phyloP scores from a whole-genome alignment of 345 rosid species.

The Aethionema arabicum region DNA sequence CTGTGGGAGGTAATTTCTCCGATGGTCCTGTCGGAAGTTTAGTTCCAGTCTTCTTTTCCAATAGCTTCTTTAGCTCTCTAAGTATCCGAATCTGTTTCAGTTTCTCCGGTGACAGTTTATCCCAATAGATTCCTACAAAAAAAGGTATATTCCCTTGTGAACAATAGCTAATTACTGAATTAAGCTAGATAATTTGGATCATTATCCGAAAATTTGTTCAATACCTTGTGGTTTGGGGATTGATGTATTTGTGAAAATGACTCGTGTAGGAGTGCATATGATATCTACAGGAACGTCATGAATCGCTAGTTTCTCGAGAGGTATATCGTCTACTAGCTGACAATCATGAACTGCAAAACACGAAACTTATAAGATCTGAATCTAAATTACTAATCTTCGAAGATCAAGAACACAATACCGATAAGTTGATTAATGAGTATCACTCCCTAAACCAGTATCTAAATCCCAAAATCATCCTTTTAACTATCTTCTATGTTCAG shows the following conservation, averaged over 20 bases:
- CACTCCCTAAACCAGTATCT: no score
- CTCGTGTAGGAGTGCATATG: conserved; percentile 78
- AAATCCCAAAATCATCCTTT: no score
- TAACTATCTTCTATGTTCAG: no score
- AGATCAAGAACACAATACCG: not conserved
- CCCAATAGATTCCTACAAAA: conserved; percentile 75
- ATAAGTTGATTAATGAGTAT: no score
- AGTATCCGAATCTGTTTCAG: conserved; percentile 72
- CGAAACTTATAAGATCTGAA: no score
- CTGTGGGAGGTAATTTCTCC: conserved; percentile 73
- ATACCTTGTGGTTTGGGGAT: conserved; percentile 88
- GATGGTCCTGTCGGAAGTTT: conserved; percentile 70
- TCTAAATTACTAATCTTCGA: no score
- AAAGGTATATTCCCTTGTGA: not conserved
- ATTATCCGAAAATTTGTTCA: conserved; percentile 2
- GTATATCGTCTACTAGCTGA: conserved; percentile 81
- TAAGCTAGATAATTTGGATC: not conserved
- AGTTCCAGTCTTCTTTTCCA: conserved; percentile 66
- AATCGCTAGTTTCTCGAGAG: conserved; percentile 67
- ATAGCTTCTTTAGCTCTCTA: conserved; percentile 63
- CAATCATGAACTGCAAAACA: conserved; percentile 75
- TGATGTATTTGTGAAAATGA: conserved; percentile 61
- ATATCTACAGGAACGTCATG: conserved; percentile 94
- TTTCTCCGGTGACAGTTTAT: conserved; percentile 78
- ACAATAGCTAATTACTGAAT: not conserved